Evolutionary conservation across 208 protist species (phyloP).

Genomic region (Leishmania guyanensis): DNA sequence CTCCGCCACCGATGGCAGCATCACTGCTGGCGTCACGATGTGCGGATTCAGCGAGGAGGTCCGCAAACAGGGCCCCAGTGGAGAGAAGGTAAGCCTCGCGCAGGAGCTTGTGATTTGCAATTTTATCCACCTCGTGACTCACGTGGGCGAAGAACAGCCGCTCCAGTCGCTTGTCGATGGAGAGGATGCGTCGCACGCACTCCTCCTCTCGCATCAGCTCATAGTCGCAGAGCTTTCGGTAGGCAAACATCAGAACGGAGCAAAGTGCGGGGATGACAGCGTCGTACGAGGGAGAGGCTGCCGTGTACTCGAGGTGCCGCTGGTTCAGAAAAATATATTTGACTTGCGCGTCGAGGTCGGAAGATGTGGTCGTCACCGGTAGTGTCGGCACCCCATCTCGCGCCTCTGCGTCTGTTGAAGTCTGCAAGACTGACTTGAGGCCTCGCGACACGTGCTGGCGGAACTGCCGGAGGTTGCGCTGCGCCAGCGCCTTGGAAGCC

Average conservation of each 20-base stretch:
- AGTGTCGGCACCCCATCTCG: background rate
- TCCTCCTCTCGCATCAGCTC: conserved; percentile 45
- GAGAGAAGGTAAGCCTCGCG: conserved; percentile 61
- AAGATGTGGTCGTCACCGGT: conserved; percentile 1
- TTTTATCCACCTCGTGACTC: conserved; percentile 52
- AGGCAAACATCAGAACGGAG: conserved; percentile 57
- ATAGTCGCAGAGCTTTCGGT: conserved; percentile 71
- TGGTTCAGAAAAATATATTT: conserved; percentile 67
- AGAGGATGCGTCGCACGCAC: conserved; percentile 50
- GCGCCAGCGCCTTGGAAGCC: conserved; percentile 50
- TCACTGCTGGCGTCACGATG: conserved; percentile 6
- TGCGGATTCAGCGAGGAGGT: conserved; percentile 14
- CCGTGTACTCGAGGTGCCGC: conserved; percentile 39
- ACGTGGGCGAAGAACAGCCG: conserved; percentile 50
- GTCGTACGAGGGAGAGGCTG: conserved; percentile 53
- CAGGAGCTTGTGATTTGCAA: conserved; percentile 50
- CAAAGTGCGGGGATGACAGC: conserved; percentile 58
- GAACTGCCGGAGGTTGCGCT: conserved; percentile 53
- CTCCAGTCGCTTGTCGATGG: conserved; percentile 71
- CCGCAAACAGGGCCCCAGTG: conserved; percentile 50
- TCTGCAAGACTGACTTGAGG: conserved; percentile 20
- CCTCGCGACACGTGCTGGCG: conserved; percentile 46
- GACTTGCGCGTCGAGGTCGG: conserved; percentile 32
- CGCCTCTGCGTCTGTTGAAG: conserved; percentile 1
- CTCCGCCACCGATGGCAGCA: conserved; percentile 8